phyloP scores from a whole-genome alignment of 1,284 basidiomycete species.

The Trametes polyzona region DNA sequence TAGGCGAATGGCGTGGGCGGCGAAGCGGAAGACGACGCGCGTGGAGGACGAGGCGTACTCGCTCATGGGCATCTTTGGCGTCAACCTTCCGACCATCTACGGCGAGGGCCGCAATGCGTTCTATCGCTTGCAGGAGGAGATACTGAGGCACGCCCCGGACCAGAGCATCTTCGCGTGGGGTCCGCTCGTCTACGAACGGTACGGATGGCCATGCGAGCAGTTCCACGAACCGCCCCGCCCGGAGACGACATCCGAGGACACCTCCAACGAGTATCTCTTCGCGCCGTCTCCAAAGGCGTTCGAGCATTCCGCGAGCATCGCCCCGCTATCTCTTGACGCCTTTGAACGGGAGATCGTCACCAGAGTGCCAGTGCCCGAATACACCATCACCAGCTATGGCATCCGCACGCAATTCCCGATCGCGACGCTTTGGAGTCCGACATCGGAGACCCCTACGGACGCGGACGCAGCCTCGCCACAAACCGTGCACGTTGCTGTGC shows the following conservation, averaged over 20 bases:
- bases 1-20: conserved; percentile 9
- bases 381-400: conserved; percentile 12
- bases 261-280: conserved; percentile 1
- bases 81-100: conserved; percentile 12
- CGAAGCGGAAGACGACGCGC: conserved; percentile 11
- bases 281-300: conserved; percentile 6
- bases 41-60: conserved; percentile 15
- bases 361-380: conserved; percentile 2
- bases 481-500: neutral
- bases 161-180: conserved; percentile 16
- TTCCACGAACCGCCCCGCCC: neutral
- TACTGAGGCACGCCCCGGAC: conserved; percentile 1
- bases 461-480: neutral
- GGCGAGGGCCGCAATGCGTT: conserved; percentile 11
- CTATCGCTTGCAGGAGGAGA: conserved; percentile 14
- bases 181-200: conserved; percentile 1
- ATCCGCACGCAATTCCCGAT: conserved; percentile 4
- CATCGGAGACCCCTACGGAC: neutral
- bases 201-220: neutral
- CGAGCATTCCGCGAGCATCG: neutral
- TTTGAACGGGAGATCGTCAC: neutral
- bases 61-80: conserved; percentile 15
- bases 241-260: neutral
- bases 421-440: neutral
- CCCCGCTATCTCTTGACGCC: neutral